Conservation (phyloP, 305 asterid species). For the Stenogyne calaminthoides region DNA sequence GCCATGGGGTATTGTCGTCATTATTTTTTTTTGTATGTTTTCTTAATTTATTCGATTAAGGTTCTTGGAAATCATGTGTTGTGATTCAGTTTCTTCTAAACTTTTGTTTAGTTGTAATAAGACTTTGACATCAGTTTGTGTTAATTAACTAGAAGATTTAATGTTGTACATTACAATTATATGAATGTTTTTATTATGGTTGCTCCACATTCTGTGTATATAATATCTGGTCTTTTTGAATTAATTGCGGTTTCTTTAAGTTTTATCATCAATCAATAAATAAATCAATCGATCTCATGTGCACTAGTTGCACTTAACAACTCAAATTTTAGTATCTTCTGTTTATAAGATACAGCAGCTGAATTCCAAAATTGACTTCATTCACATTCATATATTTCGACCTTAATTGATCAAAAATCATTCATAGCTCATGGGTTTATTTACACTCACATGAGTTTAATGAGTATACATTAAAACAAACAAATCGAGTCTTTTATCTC, state of each 20-base stretch:
- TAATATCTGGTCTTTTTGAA: neutral
- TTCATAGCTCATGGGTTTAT: no score
- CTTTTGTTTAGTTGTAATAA: slow-evolving; percentile 34
- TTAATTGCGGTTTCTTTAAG: neutral
- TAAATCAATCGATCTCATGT: neutral
- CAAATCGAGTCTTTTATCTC: no score
- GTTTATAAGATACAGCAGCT: no score
- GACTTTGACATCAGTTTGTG: slow-evolving; percentile 33
- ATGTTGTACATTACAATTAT: slow-evolving; percentile 21
- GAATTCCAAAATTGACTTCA: no score
- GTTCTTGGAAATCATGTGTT: slow-evolving; percentile 26
- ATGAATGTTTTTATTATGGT: slow-evolving; percentile 1
- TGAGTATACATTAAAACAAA: no score
- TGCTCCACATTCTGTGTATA: neutral
- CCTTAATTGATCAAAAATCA: no score
- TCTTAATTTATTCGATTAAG: slow-evolving; percentile 32
- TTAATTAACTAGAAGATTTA: slow-evolving; percentile 16
- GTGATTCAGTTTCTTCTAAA: slow-evolving; percentile 33
- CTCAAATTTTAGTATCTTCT: no score
- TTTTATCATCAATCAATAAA: no score
- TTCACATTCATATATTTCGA: no score
- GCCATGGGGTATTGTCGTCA: slow-evolving; percentile 21
- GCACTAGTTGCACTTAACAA: no score
- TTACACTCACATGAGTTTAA: no score
- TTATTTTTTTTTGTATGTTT: neutral